Base-by-base conservation (phyloP, 2,329 filamentous ascomycete genomes). In the Cladophialophora chaetospira region DNA sequence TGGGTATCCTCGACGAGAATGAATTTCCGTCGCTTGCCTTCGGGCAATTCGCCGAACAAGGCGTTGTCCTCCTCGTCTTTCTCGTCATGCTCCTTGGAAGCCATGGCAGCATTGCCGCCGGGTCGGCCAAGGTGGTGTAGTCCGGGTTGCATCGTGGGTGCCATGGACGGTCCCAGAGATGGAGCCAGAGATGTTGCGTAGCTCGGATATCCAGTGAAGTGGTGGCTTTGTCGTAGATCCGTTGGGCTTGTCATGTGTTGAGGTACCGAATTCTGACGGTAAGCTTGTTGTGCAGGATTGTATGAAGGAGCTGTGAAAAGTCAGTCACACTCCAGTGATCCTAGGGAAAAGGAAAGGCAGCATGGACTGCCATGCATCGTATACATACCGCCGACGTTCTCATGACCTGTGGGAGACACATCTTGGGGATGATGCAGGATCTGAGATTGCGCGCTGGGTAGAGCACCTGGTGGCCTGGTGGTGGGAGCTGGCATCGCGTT, bases 321-420 rank as follows among this genome's bases (percentile, higher is more conserved):
- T 54, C 36, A 62, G 49, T 21, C n/a, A 21, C 10, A 6, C 36
- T 40, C 5, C n/a, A n/a, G n/a, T 40, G 23, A 21, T 17, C n/a
- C 36, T 19, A 19, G n/a, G 17, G n/a, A 19, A n/a, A n/a, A 26
- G 3, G 21, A 44, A 9, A 10, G 42, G 13, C 23, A 28, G 10
- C 17, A 15, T 9, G n/a, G n/a, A 13, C 21, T 13, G 21, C 6
- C 17, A 42, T 19, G 28, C 21, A 31, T 4, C 15, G 91, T 88
- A 82, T 92, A 96, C 91, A 95, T 96, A 96, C 91, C 91, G 86
- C 91, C 91, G 84, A 94, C 82, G 73, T 86, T 91, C 70, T 92
- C 88, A 60, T 72, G 69, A 52, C 68, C 68, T 55, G 70, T 80
- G 71, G 78, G 81, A 71, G 65, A 58, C n/a, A 84, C 87, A 71